Evolutionary conservation across 305 asterid genomes (phyloP).

Genomic region (Solanum hybrid): DNA sequence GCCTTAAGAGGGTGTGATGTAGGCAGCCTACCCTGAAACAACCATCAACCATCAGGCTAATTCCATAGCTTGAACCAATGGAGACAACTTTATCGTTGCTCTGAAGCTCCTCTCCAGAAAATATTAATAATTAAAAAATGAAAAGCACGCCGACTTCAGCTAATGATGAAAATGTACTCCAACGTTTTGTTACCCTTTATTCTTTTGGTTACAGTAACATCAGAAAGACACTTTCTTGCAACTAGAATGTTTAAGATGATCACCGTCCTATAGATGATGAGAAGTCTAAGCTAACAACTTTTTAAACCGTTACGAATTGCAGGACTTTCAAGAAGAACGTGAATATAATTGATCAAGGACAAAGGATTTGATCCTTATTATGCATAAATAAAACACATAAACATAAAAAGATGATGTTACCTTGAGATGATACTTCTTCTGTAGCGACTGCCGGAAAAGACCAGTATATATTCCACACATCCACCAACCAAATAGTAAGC

Average conservation of each 20-base stretch:
- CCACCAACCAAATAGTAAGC: conserved; percentile 78
- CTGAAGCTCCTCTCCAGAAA: neutral
- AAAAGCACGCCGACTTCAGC: neutral
- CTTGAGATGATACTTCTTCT: conserved; percentile 69
- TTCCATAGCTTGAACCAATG: neutral
- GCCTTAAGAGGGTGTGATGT: neutral
- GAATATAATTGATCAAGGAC: neutral
- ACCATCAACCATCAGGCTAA: neutral
- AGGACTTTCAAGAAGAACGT: neutral
- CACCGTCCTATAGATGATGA: neutral
- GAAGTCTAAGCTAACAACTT: neutral
- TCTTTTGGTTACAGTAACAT: neutral
- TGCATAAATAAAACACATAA: neutral
- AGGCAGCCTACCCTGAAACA: neutral
- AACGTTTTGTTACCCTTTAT: neutral
- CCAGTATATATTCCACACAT: conserved; percentile 77
- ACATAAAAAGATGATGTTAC: conserved; percentile 12
- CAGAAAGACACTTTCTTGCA: neutral
- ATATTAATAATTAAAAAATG: neutral
- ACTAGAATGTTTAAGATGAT: neutral
- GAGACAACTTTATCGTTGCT: neutral
- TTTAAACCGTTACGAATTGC: neutral
- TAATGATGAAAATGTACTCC: neutral
- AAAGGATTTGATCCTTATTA: neutral
- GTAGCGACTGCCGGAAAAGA: conserved; percentile 60